phyloP scores from a whole-genome alignment of 2,329 filamentous ascomycete genomes.

The Fusarium setosum region DNA sequence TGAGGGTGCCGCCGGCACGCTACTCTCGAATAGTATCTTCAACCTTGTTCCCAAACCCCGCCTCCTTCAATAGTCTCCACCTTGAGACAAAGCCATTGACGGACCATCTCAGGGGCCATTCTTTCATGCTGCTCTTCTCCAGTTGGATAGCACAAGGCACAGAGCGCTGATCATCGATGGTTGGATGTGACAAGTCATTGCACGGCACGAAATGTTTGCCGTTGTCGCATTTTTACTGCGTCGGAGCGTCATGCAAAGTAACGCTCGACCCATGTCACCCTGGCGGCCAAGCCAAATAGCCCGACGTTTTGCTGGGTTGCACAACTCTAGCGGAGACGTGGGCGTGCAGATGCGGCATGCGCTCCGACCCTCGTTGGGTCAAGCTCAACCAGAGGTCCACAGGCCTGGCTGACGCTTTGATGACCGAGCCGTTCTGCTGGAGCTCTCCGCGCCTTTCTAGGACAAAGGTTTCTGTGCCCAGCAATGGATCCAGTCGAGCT shows the following conservation, averaged over 20 bases:
- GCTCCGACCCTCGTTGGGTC: constrained; percentile 18
- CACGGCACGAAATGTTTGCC: constrained; percentile 1
- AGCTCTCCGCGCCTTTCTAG: constrained; percentile 13
- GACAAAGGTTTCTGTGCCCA: constrained; percentile 52
- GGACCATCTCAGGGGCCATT: not conserved
- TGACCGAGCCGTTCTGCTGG: constrained; percentile 1
- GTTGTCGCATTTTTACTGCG: constrained; percentile 11
- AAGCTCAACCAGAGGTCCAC: constrained; percentile 8
- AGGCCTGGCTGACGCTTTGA: constrained; percentile 7
- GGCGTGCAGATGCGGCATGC: constrained; percentile 18
- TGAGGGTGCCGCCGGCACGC: not conserved
- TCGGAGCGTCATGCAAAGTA: constrained; percentile 28
- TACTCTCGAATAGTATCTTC: not conserved
- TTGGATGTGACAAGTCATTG: constrained; percentile 18
- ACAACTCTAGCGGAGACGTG: constrained; percentile 9
- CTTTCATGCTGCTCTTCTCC: constrained; percentile 7
- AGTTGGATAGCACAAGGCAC: constrained; percentile 6
- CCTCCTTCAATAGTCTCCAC: not conserved
- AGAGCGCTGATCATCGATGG: not conserved
- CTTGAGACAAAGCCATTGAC: not conserved
- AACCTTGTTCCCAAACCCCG: not conserved
- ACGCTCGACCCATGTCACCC: constrained; percentile 18
- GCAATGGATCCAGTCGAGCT: constrained; percentile 50
- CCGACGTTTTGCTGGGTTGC: constrained; percentile 14
- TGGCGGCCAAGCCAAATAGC: not conserved